Base-by-base conservation (phyloP, 805 yeast genomes). In the Saturnispora bothae region DNA sequence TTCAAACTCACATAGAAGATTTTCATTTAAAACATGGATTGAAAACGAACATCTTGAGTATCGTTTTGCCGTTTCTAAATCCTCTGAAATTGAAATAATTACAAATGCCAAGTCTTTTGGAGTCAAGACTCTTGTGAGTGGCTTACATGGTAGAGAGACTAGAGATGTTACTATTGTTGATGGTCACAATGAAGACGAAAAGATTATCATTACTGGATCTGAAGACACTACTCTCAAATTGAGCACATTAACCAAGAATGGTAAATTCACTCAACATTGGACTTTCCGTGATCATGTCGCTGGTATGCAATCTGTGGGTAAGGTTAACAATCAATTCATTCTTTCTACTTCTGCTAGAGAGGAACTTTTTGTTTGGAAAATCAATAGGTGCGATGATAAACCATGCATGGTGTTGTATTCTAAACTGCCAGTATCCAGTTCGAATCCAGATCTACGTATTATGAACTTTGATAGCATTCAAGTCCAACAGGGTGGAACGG, bases 91-190 rank as follows among this genome's bases (percentile, higher is more conserved):
- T 29, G 57, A 60, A 35, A 48, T 71, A 17, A 64, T 66, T 39
- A 44, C 58, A 56, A 48, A 48, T 17, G 57, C 56, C 5, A 30
- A 33, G 1, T 34, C 48, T 4, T 17, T 31, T 19, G 33, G 40
- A 29, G 43, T 41, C 48, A 52, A 56, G 18, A 43, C 65, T 7
- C 50, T 78, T 19, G 63, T 63, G 26, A 60, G 66, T 8, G 96
- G 96, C 0, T 68, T 84, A 1, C 97, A 92, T 56, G 98, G 98
- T 1, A 69, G 97, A 45, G 98, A 92, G 56, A 73, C 89, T 5
- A 67, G 98, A 47, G 83, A 77, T 40, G 63, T 88, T 13, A 68
- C 81, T 2, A 65, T 78, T n/a, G 65, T 72, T 6, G 31, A 44
- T 6, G 44, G 12, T 26, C 12, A 39, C 3, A 36, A 44, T 0